Conservation (phyloP, 148 eudicot genomes). For the Suaeda aralocaspica region DNA sequence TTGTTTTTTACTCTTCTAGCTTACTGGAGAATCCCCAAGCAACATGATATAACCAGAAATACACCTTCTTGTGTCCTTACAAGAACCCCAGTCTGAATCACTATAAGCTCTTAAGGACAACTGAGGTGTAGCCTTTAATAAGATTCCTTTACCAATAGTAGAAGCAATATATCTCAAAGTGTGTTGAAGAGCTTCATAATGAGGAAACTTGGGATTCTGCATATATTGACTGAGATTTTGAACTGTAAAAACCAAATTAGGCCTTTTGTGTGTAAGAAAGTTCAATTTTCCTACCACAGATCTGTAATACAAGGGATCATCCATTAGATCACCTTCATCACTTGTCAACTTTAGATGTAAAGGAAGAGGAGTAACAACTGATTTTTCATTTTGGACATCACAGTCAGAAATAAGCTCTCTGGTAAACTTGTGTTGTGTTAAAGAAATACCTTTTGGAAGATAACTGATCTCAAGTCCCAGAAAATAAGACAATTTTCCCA, state of each 20-base stretch:
- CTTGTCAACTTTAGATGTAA: neutral
- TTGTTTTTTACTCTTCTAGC: neutral
- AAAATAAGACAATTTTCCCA: neutral
- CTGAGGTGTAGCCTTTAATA: neutral
- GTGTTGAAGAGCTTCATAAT: neutral
- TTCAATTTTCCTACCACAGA: neutral
- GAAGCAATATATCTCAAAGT: neutral
- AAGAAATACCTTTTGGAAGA: neutral
- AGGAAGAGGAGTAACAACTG: neutral
- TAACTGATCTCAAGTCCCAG: neutral
- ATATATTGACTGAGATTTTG: neutral
- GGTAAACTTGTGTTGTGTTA: neutral
- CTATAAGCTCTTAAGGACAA: neutral
- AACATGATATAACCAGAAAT: neutral
- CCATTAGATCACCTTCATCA: neutral
- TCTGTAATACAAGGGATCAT: slow-evolving; percentile 1
- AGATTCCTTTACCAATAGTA: neutral
- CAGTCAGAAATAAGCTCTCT: no score
- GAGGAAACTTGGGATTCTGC: neutral
- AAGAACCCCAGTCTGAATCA: neutral
- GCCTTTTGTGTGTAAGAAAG: neutral
- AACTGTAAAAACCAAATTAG: neutral
- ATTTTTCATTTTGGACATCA: no score
- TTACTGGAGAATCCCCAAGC: neutral
- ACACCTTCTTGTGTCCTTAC: neutral